Percentiles rank a stretch among this genome's conserved stretches.
phyloP scores from a whole-genome alignment of 495 filamentous ascomycete species.

The Podospora didyma region DNA sequence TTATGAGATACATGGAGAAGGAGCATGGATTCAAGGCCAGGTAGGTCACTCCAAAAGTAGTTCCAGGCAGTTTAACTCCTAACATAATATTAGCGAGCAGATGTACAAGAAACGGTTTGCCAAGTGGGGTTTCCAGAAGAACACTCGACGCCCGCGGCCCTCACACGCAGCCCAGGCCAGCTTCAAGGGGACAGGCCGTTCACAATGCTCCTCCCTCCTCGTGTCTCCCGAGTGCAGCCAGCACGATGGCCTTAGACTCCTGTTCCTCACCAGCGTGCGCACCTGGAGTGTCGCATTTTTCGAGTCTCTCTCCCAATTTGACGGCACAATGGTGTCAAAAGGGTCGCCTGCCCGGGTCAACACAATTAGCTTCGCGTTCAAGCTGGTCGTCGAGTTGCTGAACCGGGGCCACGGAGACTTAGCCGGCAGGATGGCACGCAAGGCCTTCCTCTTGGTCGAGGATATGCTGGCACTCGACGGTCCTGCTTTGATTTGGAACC shows the following conservation, averaged over 20 bases:
- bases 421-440: not conserved
- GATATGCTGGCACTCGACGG: not conserved
- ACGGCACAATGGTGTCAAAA: not conserved
- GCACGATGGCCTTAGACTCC: not conserved
- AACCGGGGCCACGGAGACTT: not conserved
- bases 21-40: slow-evolving; percentile 1
- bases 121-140: slow-evolving; percentile 3
- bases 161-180: not conserved
- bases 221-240: not conserved
- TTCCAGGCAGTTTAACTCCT: not conserved
- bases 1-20: not conserved
- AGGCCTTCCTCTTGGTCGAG: not conserved
- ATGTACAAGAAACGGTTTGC: slow-evolving; percentile 5
- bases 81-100: not conserved
- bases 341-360: not conserved
- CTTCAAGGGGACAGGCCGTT: not conserved
- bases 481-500: slow-evolving; percentile 1
- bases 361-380: not conserved
- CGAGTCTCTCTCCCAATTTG: not conserved
- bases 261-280: not conserved
- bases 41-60: not conserved
- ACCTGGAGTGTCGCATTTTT: not conserved
- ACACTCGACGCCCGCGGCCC: not conserved
- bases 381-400: slow-evolving; percentile 4
- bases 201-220: not conserved